Conservation (phyloP, 257 asterid genomes). For the Thymus mandschuricus region DNA sequence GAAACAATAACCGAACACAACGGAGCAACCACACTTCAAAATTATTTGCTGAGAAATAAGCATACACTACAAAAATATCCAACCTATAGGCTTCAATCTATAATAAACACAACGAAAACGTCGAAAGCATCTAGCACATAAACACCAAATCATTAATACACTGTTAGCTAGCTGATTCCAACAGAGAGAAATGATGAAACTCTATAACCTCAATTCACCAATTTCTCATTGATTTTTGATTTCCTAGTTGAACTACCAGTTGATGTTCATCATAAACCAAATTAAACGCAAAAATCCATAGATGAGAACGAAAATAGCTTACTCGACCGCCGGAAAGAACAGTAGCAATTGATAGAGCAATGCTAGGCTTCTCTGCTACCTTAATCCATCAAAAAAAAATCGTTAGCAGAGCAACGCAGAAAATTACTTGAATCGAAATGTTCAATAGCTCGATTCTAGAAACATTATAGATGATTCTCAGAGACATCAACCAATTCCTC, state of each 20-base stretch:
- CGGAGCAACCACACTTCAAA: background rate
- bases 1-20: background rate
- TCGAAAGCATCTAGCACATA: background rate
- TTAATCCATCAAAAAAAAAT: constrained; percentile 28
- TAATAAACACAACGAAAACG: background rate
- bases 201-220: background rate
- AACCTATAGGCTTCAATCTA: background rate
- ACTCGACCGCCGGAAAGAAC: constrained; percentile 81
- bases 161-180: background rate
- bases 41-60: background rate
- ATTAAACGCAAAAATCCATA: constrained; percentile 17
- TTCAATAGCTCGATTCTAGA: background rate
- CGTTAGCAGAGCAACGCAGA: background rate
- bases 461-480: background rate
- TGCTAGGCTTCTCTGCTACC: constrained; percentile 98
- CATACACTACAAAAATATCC: background rate
- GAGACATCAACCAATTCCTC: too few relatives aligned
- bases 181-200: background rate
- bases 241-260: background rate
- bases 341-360: constrained; percentile 84
- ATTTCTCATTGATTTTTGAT: background rate
- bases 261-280: background rate
- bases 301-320: constrained; percentile 24
- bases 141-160: constrained; percentile 7
- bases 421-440: background rate